These are phyloP conservation scores for Diospyros kaki DNA, from an alignment of 148 eudicot species.

Conservation along the genomic window DNA sequence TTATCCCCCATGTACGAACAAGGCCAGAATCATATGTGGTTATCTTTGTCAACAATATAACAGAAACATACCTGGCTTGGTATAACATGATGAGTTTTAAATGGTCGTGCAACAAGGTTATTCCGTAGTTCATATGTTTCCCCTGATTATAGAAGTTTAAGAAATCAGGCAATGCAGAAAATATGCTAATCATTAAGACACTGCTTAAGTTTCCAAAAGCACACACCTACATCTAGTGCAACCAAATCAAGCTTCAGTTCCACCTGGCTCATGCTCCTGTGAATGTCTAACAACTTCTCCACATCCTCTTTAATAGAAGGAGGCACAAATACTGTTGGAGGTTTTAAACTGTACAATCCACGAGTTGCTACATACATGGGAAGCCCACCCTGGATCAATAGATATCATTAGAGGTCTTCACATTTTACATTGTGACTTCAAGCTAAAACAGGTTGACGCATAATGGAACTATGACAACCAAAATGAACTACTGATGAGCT, in stretches of 20 bases:
- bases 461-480: not conserved
- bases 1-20: too few species aligned
- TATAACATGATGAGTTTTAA: constrained; percentile 85
- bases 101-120: constrained; percentile 90
- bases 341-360: constrained; percentile 76
- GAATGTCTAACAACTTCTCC: constrained; percentile 77
- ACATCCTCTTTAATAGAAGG: constrained; percentile 88
- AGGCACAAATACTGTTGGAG: constrained; percentile 86
- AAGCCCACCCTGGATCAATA: constrained; percentile 76
- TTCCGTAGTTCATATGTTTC: constrained; percentile 88
- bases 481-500: not conserved
- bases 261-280: constrained; percentile 81
- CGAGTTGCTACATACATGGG: constrained; percentile 98
- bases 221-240: constrained; percentile 80
- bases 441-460: not conserved
- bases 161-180: not conserved
- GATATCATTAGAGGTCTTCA: not conserved
- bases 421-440: not conserved
- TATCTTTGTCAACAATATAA: too few species aligned
- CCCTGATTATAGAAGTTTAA: constrained; percentile 38
- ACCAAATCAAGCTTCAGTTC: constrained; percentile 83
- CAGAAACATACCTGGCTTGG: constrained; percentile 75
- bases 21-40: too few species aligned
- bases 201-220: not conserved
- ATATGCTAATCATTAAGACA: constrained; percentile 6